Evolutionary conservation across 306 rosid species (phyloP).

Genomic region (Begonia fuchsioides): DNA sequence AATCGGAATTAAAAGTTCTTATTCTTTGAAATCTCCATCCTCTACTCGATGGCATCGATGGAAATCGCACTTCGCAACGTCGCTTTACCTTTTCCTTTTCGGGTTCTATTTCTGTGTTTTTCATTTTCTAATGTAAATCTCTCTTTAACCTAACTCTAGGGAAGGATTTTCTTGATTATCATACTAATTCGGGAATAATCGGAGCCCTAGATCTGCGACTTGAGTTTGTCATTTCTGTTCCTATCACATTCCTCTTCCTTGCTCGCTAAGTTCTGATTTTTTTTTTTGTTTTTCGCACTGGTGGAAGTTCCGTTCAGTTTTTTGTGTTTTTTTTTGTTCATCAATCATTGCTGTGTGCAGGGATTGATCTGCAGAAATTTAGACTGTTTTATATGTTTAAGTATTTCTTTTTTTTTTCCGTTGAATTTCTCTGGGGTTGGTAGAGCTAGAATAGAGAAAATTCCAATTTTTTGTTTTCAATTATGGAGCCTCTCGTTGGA

Average conservation of each 20-base stretch:
- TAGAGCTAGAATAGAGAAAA: conserved; percentile 12
- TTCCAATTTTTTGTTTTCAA: conserved; percentile 12
- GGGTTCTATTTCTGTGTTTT: too few species aligned
- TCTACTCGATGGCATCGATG: too few species aligned
- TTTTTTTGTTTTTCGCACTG: background rate
- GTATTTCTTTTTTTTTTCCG: background rate
- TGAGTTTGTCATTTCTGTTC: too few species aligned
- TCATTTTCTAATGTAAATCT: background rate
- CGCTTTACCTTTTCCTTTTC: conserved; percentile 3
- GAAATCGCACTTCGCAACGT: background rate
- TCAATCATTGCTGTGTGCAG: conserved; percentile 8
- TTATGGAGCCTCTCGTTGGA: conserved; percentile 95
- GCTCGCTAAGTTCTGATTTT: conserved; percentile 2
- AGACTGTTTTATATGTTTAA: background rate
- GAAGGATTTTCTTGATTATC: background rate
- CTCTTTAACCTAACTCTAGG: background rate
- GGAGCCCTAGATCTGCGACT: background rate
- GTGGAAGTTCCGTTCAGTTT: conserved; percentile 2
- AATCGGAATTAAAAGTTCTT: background rate
- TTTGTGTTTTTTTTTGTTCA: background rate
- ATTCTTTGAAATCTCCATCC: background rate
- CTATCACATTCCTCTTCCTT: background rate
- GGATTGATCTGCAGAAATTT: background rate
- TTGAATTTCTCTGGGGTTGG: conserved; percentile 7
- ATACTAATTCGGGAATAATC: too few species aligned